Conservation (phyloP, 768 basidiomycete genomes). For the Phylloporus sp. region DNA sequence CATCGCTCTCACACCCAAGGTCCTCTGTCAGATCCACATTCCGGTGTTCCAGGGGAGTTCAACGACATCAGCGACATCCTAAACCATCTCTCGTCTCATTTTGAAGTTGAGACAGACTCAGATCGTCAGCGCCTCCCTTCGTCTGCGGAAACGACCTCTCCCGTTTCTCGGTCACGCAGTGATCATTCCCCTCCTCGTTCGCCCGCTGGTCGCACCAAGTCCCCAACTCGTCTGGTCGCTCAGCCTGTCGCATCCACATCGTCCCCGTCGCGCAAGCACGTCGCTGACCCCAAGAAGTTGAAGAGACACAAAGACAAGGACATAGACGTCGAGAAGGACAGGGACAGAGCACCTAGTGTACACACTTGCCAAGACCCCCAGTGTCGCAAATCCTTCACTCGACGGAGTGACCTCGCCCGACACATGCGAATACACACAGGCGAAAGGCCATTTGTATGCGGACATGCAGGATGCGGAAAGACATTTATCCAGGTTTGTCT, state of each 20-base stretch:
- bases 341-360: slow-evolving; percentile 42
- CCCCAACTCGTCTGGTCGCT: slow-evolving; percentile 30
- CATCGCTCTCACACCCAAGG: slow-evolving; percentile 20
- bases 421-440: slow-evolving; percentile 91
- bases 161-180: slow-evolving; percentile 28
- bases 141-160: slow-evolving; percentile 24
- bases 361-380: slow-evolving; percentile 69
- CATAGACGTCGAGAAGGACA: slow-evolving; percentile 32
- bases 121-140: slow-evolving; percentile 39
- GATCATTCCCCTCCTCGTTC: slow-evolving; percentile 19
- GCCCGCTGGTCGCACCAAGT: slow-evolving; percentile 25
- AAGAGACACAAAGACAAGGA: slow-evolving; percentile 29
- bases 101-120: slow-evolving; percentile 52
- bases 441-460: slow-evolving; percentile 78
- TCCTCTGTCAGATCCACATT: slow-evolving; percentile 40
- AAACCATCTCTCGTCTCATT: slow-evolving; percentile 65
- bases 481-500: slow-evolving; percentile 80
- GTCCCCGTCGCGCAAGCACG: slow-evolving; percentile 24
- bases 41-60: slow-evolving; percentile 54
- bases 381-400: slow-evolving; percentile 77
- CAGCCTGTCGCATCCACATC: slow-evolving; percentile 55
- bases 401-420: slow-evolving; percentile 76
- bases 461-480: slow-evolving; percentile 72
- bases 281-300: slow-evolving; percentile 21
- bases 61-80: slow-evolving; percentile 74